These are phyloP conservation scores for Diphasiastrum complanatum DNA, from an alignment of 83 land plant genomes.

Conservation along the genomic window DNA sequence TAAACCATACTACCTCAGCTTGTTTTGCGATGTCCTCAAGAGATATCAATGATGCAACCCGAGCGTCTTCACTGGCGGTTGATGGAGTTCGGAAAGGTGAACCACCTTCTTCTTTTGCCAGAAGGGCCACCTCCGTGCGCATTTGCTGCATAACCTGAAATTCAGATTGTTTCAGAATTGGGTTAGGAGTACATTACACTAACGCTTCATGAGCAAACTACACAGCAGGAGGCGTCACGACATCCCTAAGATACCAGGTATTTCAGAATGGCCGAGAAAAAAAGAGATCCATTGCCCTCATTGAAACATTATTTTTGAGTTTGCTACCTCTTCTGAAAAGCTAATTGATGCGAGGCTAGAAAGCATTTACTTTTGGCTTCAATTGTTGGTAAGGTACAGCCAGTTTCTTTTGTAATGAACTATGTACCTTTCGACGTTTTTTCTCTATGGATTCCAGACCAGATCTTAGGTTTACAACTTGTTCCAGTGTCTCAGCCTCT, in stretches of 20 bases:
- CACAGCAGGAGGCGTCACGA: too few species aligned
- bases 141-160: constrained; percentile 79
- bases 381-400: too few species aligned
- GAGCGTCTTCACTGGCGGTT: constrained; percentile 92
- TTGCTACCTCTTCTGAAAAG: too few species aligned
- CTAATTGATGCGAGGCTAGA: too few species aligned
- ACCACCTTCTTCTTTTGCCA: constrained; percentile 76
- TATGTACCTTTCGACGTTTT: constrained; percentile 75
- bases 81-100: constrained; percentile 75
- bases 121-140: constrained; percentile 64
- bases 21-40: constrained; percentile 85
- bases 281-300: too few species aligned
- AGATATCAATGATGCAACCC: constrained; percentile 88
- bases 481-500: constrained; percentile 73
- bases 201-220: too few species aligned
- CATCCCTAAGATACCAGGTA: too few species aligned
- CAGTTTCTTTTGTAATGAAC: not conserved
- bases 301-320: too few species aligned
- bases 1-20: constrained; percentile 86
- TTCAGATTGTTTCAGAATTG: not conserved
- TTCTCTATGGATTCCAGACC: constrained; percentile 97
- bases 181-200: too few species aligned
- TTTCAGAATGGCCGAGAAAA: too few species aligned
- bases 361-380: too few species aligned
- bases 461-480: constrained; percentile 76